A percentile compares a stretch with the other conserved stretches of the same genome.
These are phyloP conservation scores for Fusarium sp. DNA, from an alignment of 2,329 filamentous ascomycete genomes.

Conservation along the genomic window DNA sequence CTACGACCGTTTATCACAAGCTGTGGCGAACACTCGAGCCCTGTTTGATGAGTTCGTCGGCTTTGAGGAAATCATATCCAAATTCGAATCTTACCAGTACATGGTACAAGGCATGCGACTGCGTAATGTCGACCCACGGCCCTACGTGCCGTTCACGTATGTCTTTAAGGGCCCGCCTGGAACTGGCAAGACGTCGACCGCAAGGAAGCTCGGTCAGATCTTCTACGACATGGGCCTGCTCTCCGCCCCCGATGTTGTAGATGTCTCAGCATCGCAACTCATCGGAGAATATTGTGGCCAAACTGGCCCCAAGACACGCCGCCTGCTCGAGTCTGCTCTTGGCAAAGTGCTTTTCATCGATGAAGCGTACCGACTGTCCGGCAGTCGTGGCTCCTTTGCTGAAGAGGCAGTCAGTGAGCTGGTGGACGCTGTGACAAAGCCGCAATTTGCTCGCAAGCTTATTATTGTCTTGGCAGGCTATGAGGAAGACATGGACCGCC, in stretches of 20 bases:
- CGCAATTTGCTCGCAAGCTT: constrained; percentile 70
- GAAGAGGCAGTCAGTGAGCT: constrained; percentile 68
- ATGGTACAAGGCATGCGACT: constrained; percentile 66
- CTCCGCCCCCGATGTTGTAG: constrained; percentile 70
- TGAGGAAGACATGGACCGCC: constrained; percentile 73
- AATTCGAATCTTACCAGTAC: constrained; percentile 70
- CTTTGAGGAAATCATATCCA: constrained; percentile 67
- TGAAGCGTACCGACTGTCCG: constrained; percentile 75
- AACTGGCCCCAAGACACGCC: constrained; percentile 75
- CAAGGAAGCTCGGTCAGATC: constrained; percentile 78
- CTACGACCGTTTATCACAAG: constrained; percentile 64
- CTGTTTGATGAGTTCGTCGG: constrained; percentile 75
- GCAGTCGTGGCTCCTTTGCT: constrained; percentile 67
- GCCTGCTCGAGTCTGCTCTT: constrained; percentile 71
- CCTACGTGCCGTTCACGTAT: constrained; percentile 74
- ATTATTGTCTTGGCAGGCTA: constrained; percentile 79
- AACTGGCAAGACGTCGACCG: constrained; percentile 81
- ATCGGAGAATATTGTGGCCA: constrained; percentile 78
- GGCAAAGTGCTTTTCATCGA: constrained; percentile 80
- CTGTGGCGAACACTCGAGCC: constrained; percentile 60
- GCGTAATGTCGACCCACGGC: constrained; percentile 66
- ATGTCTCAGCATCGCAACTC: constrained; percentile 77
- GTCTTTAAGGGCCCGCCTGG: constrained; percentile 76
- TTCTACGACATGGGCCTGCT: constrained; percentile 83
- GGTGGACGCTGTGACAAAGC: constrained; percentile 67